These are phyloP conservation scores for Malassezia dermatis DNA, from an alignment of 1,284 basidiomycete species.

Conservation along the genomic window DNA sequence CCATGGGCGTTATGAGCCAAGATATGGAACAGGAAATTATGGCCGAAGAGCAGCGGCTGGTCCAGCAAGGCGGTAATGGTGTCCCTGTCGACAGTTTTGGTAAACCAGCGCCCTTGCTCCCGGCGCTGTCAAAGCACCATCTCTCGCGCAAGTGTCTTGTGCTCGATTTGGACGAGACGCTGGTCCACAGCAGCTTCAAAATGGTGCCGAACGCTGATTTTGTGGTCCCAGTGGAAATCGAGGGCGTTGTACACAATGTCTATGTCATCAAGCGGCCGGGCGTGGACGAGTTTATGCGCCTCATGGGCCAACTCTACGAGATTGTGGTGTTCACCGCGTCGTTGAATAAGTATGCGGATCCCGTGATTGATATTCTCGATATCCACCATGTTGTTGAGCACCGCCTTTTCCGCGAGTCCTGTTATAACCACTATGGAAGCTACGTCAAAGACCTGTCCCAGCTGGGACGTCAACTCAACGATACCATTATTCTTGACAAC, in stretches of 20 bases:
- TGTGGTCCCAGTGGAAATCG: slow-evolving; percentile 97
- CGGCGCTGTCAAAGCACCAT: slow-evolving; percentile 63
- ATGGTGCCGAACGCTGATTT: slow-evolving; percentile 92
- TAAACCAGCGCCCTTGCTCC: slow-evolving; percentile 68
- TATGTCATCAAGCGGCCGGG: slow-evolving; percentile 98
- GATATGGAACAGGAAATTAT: slow-evolving; percentile 54
- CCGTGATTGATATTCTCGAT: slow-evolving; percentile 92
- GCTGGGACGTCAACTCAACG: slow-evolving; percentile 78
- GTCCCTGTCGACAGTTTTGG: slow-evolving; percentile 79
- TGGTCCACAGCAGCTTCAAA: slow-evolving; percentile 61
- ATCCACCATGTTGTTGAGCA: slow-evolving; percentile 84
- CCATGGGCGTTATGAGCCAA: neutral
- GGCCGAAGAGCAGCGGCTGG: slow-evolving; percentile 68
- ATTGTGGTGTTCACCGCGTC: slow-evolving; percentile 96
- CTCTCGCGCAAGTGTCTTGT: slow-evolving; percentile 76
- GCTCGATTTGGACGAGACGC: slow-evolving; percentile 86
- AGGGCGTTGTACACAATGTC: slow-evolving; percentile 93
- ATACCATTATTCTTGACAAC: slow-evolving; percentile 96
- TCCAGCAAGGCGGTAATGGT: slow-evolving; percentile 68
- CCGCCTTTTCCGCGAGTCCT: slow-evolving; percentile 91
- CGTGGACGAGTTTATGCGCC: slow-evolving; percentile 88
- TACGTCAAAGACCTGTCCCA: slow-evolving; percentile 99
- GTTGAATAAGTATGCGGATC: slow-evolving; percentile 97
- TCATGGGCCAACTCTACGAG: slow-evolving; percentile 97
- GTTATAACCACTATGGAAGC: slow-evolving; percentile 97